A percentile compares a stretch with the other conserved stretches of the same genome.
These are phyloP conservation scores for Fusarium dlaminii DNA, from an alignment of 2,329 filamentous ascomycete genomes.

Conservation along the genomic window DNA sequence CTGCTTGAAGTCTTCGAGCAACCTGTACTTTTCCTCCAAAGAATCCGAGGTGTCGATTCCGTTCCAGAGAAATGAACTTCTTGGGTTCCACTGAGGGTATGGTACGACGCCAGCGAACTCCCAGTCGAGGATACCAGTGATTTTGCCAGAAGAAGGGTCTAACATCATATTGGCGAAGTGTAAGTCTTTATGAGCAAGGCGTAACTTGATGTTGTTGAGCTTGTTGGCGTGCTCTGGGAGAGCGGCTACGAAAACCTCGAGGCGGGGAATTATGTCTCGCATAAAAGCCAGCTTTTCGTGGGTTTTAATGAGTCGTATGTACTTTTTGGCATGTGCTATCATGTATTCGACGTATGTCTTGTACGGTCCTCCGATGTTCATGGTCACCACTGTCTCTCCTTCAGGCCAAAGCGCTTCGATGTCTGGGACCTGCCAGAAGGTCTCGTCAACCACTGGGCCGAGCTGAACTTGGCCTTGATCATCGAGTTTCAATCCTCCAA, in stretches of 20 bases:
- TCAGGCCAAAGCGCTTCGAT: neutral
- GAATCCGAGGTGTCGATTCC: neutral
- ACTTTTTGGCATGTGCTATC: accelerated
- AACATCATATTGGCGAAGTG: neutral
- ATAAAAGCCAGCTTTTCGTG: accelerated
- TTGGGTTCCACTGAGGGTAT: neutral
- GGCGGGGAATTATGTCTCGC: neutral
- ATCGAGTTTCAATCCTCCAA: neutral
- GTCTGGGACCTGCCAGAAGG: neutral
- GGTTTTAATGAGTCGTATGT: neutral
- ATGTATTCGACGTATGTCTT: neutral
- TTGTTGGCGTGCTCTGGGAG: neutral
- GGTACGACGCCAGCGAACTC: neutral
- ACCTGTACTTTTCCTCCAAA: neutral
- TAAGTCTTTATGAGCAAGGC: neutral
- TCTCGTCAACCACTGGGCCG: neutral
- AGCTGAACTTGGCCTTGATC: neutral
- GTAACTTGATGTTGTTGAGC: neutral
- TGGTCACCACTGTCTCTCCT: neutral
- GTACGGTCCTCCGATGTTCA: neutral
- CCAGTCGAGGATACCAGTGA: accelerated
- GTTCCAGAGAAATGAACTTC: neutral
- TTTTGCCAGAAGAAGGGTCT: accelerated
- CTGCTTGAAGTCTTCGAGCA: accelerated
- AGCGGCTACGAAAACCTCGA: neutral